Percentiles rank a stretch among this genome's conserved stretches.
These are phyloP conservation scores for Arthrobotrys conoides DNA, from an alignment of 2,329 filamentous ascomycete species.

Conservation along the genomic window DNA sequence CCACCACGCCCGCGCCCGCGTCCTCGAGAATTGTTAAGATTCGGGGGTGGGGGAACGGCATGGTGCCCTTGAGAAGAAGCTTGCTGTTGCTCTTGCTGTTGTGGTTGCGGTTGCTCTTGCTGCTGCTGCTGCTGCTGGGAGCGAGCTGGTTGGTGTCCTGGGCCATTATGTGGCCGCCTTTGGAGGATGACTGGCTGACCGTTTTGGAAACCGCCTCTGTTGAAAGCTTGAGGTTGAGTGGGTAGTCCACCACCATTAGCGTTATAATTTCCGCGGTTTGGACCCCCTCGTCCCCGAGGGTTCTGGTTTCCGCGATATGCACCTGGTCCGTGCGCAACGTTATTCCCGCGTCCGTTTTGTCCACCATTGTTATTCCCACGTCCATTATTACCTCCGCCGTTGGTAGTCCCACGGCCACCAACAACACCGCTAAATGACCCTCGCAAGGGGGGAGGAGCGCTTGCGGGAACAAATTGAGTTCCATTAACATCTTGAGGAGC, in stretches of 20 bases:
- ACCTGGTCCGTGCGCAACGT: slow-evolving; percentile 30
- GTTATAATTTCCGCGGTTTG: slow-evolving; percentile 65
- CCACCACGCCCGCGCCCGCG: slow-evolving; percentile 60
- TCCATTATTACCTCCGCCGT: slow-evolving; percentile 34
- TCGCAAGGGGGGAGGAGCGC: slow-evolving; percentile 72
- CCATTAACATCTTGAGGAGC: slow-evolving; percentile 70
- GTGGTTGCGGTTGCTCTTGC: no score
- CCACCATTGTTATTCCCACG: slow-evolving; percentile 52
- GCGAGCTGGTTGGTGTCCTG: slow-evolving; percentile 41
- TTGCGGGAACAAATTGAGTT: slow-evolving; percentile 75
- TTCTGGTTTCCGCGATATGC: slow-evolving; percentile 15
- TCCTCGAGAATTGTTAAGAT: slow-evolving; percentile 41
- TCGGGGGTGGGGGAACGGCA: slow-evolving; percentile 48
- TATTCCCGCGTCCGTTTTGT: neutral
- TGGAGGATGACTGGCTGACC: slow-evolving; percentile 55
- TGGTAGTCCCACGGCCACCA: slow-evolving; percentile 66
- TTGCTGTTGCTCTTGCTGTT: slow-evolving; percentile 29
- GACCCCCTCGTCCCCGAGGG: slow-evolving; percentile 67
- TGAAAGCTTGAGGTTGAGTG: slow-evolving; percentile 45
- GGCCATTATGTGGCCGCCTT: slow-evolving; percentile 48
- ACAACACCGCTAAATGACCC: slow-evolving; percentile 74
- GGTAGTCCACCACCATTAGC: slow-evolving; percentile 17
- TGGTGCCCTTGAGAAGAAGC: slow-evolving; percentile 40
- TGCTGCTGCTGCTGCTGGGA: slow-evolving; percentile 29
- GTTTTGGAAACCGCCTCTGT: slow-evolving; percentile 37